phyloP scores from a whole-genome alignment of 2,329 filamentous ascomycete species.

The Fusarium nelsonii region DNA sequence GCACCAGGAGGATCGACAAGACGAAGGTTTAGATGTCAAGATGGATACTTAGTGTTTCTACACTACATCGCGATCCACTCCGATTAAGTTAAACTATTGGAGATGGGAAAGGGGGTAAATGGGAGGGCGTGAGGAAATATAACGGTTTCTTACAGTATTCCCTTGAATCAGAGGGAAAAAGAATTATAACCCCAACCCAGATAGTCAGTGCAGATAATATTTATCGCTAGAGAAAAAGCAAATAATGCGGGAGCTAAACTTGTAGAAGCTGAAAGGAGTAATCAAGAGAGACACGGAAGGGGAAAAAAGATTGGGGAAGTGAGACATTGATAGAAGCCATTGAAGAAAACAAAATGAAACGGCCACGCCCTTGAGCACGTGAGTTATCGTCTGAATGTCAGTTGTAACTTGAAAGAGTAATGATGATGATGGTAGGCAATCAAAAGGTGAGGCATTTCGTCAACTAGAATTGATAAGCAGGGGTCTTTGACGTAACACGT shows the following conservation, averaged over 20 bases:
- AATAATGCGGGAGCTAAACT: slow-evolving; percentile 27
- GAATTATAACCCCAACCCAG: slow-evolving; percentile 16
- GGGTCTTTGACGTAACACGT: slow-evolving; percentile 11
- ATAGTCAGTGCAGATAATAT: slow-evolving; percentile 17
- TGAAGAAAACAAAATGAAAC: slow-evolving; percentile 23
- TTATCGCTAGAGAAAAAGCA: slow-evolving; percentile 10
- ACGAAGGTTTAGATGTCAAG: slow-evolving; percentile 16
- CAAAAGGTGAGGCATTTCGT: not conserved
- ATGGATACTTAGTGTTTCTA: slow-evolving; percentile 22
- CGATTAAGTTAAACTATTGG: not conserved
- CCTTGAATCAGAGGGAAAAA: slow-evolving; percentile 4
- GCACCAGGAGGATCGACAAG: slow-evolving; percentile 23
- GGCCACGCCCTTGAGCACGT: slow-evolving; percentile 9
- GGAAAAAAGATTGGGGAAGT: slow-evolving; percentile 27
- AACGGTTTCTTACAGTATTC: not conserved
- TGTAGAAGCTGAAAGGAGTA: slow-evolving; percentile 25
- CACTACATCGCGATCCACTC: slow-evolving; percentile 27
- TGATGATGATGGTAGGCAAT: not conserved
- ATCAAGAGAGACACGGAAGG: slow-evolving; percentile 28
- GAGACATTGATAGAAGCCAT: slow-evolving; percentile 35
- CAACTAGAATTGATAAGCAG: not conserved
- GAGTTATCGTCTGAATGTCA: not conserved
- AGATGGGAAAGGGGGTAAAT: slow-evolving; percentile 4
- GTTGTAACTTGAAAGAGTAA: slow-evolving; percentile 1
- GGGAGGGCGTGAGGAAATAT: slow-evolving; percentile 5